A percentile compares a stretch with the other conserved stretches of the same genome.
Conservation (phyloP, 2,329 filamentous ascomycete genomes). For the Magnaporthales sp. region DNA sequence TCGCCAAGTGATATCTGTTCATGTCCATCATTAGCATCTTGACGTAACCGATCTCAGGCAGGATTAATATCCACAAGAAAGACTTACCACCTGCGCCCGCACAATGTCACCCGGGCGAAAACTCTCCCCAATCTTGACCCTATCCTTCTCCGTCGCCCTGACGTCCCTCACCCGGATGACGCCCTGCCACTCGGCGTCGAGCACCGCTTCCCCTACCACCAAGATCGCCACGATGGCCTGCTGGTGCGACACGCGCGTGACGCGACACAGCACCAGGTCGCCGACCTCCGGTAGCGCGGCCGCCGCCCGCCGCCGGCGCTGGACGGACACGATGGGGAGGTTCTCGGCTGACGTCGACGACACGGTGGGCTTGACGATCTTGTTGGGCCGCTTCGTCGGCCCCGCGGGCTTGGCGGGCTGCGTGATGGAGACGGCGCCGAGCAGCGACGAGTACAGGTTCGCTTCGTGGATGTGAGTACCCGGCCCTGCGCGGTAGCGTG, state of each 20-base stretch:
- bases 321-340: slow-evolving; percentile 48
- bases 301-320: slow-evolving; percentile 28
- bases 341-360: slow-evolving; percentile 26
- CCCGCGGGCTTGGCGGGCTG: slow-evolving; percentile 37
- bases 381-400: slow-evolving; percentile 50
- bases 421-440: slow-evolving; percentile 58
- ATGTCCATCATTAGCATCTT: background rate
- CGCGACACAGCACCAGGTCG: slow-evolving; percentile 72
- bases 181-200: slow-evolving; percentile 76
- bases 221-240: slow-evolving; percentile 84
- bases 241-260: slow-evolving; percentile 75
- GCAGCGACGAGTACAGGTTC: slow-evolving; percentile 72
- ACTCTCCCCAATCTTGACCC: slow-evolving; percentile 81
- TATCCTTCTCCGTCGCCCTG: slow-evolving; percentile 90
- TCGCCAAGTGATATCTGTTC: slow-evolving; percentile 83
- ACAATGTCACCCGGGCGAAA: slow-evolving; percentile 93
- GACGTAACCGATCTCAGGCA: background rate
- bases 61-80: background rate
- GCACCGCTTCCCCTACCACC: slow-evolving; percentile 64
- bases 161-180: slow-evolving; percentile 86
- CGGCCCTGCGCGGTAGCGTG: slow-evolving; percentile 62
- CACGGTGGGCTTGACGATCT: slow-evolving; percentile 31
- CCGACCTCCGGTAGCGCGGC: slow-evolving; percentile 71
- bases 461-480: slow-evolving; percentile 76
- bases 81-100: slow-evolving; percentile 67